phyloP scores from a whole-genome alignment of 257 asterid species.

The Verbascum thapsus region DNA sequence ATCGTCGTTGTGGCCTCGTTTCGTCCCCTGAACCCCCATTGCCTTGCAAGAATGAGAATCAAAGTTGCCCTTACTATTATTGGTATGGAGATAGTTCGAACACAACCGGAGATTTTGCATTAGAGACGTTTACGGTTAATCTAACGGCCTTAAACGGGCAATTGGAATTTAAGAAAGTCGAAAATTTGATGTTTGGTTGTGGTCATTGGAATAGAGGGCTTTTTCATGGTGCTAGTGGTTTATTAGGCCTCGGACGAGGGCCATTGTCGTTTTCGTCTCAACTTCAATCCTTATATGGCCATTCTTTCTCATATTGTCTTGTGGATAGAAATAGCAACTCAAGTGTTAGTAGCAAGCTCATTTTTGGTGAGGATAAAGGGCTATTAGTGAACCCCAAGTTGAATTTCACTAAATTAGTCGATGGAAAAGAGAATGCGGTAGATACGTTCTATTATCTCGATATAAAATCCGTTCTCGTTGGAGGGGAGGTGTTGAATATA shows the following conservation, averaged over 20 bases:
- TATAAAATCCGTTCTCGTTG: slow-evolving; percentile 54
- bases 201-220: slow-evolving; percentile 79
- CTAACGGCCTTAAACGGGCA: slow-evolving; percentile 42
- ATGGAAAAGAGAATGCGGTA: slow-evolving; percentile 45
- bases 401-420: slow-evolving; percentile 54
- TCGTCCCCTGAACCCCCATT: slow-evolving; percentile 59
- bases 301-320: slow-evolving; percentile 66
- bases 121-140: slow-evolving; percentile 62
- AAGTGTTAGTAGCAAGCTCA: slow-evolving; percentile 58
- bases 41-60: slow-evolving; percentile 43
- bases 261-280: slow-evolving; percentile 68
- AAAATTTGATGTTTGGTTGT: slow-evolving; percentile 69
- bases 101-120: slow-evolving; percentile 58
- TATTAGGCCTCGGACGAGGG: slow-evolving; percentile 69
- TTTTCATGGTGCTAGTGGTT: slow-evolving; percentile 73
- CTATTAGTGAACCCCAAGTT: slow-evolving; percentile 43
- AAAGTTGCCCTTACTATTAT: slow-evolving; percentile 55
- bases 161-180: slow-evolving; percentile 45
- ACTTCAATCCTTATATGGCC: slow-evolving; percentile 50
- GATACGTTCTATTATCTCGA: slow-evolving; percentile 67
- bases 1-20: slow-evolving; percentile 53
- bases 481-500: slow-evolving; percentile 52
- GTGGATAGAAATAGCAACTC: slow-evolving; percentile 58
- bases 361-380: slow-evolving; percentile 60
- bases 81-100: slow-evolving; percentile 74